Percentiles rank a stretch among this genome's conserved stretches.
Evolutionary conservation across 805 yeast genomes (phyloP).

Genomic region (Saccharomycopsis lassenensis): DNA sequence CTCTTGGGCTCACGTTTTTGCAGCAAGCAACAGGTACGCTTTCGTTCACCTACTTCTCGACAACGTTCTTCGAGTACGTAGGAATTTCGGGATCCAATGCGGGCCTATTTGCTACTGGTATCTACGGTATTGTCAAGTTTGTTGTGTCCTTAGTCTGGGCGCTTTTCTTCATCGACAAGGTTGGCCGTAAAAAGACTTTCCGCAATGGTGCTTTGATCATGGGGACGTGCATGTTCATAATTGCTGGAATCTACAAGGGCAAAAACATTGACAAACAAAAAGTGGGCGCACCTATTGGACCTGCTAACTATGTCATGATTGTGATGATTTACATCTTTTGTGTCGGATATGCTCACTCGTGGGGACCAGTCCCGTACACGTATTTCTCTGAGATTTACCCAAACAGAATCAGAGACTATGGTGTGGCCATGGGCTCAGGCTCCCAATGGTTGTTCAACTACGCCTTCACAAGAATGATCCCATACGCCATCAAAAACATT

Average conservation of each 20-base stretch:
- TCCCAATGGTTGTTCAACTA: slow-evolving; percentile 42
- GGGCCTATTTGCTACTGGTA: slow-evolving; percentile 39
- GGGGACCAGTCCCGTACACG: slow-evolving; percentile 39
- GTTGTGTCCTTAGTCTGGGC: slow-evolving; percentile 35
- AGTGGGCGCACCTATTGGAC: slow-evolving; percentile 23
- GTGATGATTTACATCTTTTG: slow-evolving; percentile 39
- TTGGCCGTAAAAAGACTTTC: slow-evolving; percentile 35
- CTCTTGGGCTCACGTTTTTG: slow-evolving; percentile 17
- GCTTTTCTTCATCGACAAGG: slow-evolving; percentile 33
- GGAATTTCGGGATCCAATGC: slow-evolving; percentile 37
- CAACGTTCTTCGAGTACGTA: slow-evolving; percentile 36
- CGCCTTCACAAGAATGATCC: slow-evolving; percentile 35
- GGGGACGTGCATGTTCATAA: slow-evolving; percentile 35
- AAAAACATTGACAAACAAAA: slow-evolving; percentile 17
- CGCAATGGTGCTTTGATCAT: slow-evolving; percentile 30
- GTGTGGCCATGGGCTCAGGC: slow-evolving; percentile 33
- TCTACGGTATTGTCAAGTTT: slow-evolving; percentile 41
- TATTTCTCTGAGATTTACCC: slow-evolving; percentile 37
- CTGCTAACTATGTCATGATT: slow-evolving; percentile 33
- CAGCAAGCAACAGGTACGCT: slow-evolving; percentile 37
- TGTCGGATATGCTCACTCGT: slow-evolving; percentile 30
- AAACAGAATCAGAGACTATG: slow-evolving; percentile 31
- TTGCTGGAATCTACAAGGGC: slow-evolving; percentile 30
- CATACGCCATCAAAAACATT: slow-evolving; percentile 32
- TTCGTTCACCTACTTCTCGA: slow-evolving; percentile 44